A percentile compares a stretch with the other conserved stretches of the same genome.
Evolutionary conservation across 192 early-diverging fungal genomes (phyloP).

Genomic region (Coemansia sp.): DNA sequence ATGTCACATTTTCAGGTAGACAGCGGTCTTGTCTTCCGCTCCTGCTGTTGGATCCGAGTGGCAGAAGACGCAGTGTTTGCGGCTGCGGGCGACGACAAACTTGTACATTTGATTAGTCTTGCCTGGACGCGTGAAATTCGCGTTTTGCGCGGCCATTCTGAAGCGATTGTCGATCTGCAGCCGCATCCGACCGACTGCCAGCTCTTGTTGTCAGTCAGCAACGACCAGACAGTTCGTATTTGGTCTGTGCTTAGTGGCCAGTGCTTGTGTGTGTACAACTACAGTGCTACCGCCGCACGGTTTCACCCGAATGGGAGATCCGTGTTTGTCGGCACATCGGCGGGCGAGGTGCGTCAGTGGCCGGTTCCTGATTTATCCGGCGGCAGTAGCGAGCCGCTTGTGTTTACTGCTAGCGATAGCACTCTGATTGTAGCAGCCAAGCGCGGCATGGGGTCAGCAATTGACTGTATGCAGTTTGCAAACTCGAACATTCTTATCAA

Average conservation of each 20-base stretch:
- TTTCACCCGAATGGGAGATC: constrained; percentile 66
- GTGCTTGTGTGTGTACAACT: constrained; percentile 65
- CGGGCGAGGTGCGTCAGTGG: constrained; percentile 60
- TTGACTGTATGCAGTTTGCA: constrained; percentile 75
- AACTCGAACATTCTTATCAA: constrained; percentile 68
- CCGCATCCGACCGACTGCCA: constrained; percentile 66
- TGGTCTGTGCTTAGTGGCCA: constrained; percentile 69
- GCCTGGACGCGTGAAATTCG: constrained; percentile 67
- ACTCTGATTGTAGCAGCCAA: constrained; percentile 19
- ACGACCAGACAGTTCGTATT: constrained; percentile 72
- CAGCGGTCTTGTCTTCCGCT: constrained; percentile 48
- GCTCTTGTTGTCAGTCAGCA: constrained; percentile 67
- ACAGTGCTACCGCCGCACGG: constrained; percentile 59
- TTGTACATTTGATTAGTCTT: constrained; percentile 73
- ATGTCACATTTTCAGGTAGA: constrained; percentile 83
- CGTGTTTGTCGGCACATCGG: constrained; percentile 57
- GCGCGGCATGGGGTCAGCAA: constrained; percentile 23
- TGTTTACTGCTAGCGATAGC: constrained; percentile 26
- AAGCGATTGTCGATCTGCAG: constrained; percentile 65
- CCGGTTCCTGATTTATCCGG: constrained; percentile 45
- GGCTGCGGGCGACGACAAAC: constrained; percentile 61
- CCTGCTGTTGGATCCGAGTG: constrained; percentile 73
- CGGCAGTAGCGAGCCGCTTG: constrained; percentile 13
- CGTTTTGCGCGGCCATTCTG: constrained; percentile 60
- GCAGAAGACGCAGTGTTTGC: constrained; percentile 70